phyloP scores from a whole-genome alignment of 225 moss, liverwort and hornwort species.

The Sphagnum contortum region DNA sequence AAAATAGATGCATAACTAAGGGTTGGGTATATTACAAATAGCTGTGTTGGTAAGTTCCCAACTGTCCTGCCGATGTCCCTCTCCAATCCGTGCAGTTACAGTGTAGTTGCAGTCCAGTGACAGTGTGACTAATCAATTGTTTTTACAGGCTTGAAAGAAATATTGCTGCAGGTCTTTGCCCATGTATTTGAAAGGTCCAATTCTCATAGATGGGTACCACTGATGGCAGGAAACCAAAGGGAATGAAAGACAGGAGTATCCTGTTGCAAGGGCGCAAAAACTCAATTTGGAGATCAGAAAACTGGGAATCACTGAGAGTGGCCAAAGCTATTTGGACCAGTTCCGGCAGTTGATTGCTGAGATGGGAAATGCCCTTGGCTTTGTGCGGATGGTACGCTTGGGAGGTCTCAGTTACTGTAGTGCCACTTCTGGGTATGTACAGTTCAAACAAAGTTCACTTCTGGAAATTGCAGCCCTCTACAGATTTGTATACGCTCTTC shows the following conservation, averaged over 20 bases:
- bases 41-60: too few species aligned
- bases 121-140: too few species aligned
- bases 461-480: neutral
- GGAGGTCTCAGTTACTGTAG: constrained; percentile 98
- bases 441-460: neutral
- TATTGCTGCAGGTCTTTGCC: too few species aligned
- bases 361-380: constrained; percentile 95
- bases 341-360: constrained; percentile 91
- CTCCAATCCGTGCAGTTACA: too few species aligned
- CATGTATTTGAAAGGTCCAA: too few species aligned
- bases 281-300: constrained; percentile 86
- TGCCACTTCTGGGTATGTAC: constrained; percentile 76
- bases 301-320: constrained; percentile 73
- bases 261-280: constrained; percentile 72
- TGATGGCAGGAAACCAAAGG: constrained; percentile 60
- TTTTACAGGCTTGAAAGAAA: too few species aligned
- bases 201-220: too few species aligned
- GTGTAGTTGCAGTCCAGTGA: too few species aligned
- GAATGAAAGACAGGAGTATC: constrained; percentile 66
- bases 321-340: constrained; percentile 93
- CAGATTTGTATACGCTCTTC: neutral
- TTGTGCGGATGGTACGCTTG: constrained; percentile 94
- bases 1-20: neutral
- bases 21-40: too few species aligned
- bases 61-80: too few species aligned